Evolutionary conservation across 2,329 filamentous ascomycete species (phyloP).

Genomic region (Zymoseptoria pseudotritici): DNA sequence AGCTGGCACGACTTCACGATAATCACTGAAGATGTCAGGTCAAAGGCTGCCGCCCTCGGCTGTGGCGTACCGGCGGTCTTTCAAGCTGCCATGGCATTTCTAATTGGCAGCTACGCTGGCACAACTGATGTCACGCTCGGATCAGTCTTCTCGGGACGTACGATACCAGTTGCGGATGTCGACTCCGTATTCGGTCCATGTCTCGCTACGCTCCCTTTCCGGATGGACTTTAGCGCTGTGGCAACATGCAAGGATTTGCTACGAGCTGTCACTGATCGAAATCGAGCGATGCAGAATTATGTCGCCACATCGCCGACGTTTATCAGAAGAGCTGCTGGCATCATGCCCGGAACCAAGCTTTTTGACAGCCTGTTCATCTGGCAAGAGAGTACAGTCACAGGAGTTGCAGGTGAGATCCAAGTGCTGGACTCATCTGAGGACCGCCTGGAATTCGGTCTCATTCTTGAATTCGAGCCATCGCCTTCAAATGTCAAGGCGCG

Average conservation of each 20-base stretch:
- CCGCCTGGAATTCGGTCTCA: conserved; percentile 65
- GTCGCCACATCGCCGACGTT: conserved; percentile 58
- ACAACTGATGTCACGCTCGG: conserved; percentile 64
- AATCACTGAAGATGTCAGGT: conserved; percentile 5
- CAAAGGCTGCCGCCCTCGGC: conserved; percentile 20
- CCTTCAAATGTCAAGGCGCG: conserved; percentile 41
- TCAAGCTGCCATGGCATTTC: conserved; percentile 60
- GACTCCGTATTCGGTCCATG: conserved; percentile 74
- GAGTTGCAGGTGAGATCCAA: conserved; percentile 35
- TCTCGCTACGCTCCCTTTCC: conserved; percentile 65
- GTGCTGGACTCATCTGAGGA: conserved; percentile 56
- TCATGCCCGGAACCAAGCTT: conserved; percentile 49
- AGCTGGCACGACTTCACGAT: conserved; percentile 14
- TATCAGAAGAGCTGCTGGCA: conserved; percentile 55
- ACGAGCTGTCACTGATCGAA: conserved; percentile 55
- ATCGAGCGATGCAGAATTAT: conserved; percentile 59
- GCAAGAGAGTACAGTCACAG: conserved; percentile 59
- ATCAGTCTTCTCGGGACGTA: conserved; percentile 74
- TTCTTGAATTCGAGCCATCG: conserved; percentile 67
- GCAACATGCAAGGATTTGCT: conserved; percentile 55
- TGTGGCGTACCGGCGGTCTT: conserved; percentile 65
- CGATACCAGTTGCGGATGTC: conserved; percentile 60
- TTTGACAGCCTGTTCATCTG: conserved; percentile 80
- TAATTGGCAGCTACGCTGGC: conserved; percentile 60
- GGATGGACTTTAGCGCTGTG: conserved; percentile 51